Evolutionary conservation across 768 basidiomycete genomes (phyloP).

Genomic region (Psilocybe azurescens): DNA sequence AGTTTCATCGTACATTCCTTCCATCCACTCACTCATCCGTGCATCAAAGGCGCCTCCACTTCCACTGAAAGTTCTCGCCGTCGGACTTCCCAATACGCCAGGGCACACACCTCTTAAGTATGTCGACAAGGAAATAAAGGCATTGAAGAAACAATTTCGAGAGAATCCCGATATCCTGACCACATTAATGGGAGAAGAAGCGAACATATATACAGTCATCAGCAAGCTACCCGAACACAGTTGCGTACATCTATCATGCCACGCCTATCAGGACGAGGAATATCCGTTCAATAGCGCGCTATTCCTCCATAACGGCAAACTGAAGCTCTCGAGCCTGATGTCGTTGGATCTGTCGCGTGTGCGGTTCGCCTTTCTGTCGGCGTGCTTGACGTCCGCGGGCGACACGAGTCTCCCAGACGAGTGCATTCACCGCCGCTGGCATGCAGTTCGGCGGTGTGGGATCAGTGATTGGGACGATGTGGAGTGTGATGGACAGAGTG

Average conservation of each 20-base stretch:
- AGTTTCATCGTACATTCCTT: conserved; percentile 6
- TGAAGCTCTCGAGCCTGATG: conserved; percentile 7
- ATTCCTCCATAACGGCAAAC: not conserved
- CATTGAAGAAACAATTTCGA: not conserved
- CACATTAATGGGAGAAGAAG: not conserved
- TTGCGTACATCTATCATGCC: not conserved
- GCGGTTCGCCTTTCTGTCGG: conserved; percentile 6
- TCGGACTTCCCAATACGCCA: conserved; percentile 5
- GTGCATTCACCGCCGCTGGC: conserved; percentile 8
- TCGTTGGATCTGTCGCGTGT: conserved; percentile 3
- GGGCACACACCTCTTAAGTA: not conserved
- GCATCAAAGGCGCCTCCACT: not conserved
- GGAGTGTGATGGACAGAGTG: conserved; percentile 7
- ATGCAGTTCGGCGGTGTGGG: conserved; percentile 10
- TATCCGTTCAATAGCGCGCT: conserved; percentile 11
- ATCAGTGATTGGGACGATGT: conserved; percentile 3
- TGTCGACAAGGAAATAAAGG: conserved; percentile 2
- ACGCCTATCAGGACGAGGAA: conserved; percentile 5
- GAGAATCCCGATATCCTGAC: not conserved
- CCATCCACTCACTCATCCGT: conserved; percentile 9
- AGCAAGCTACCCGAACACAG: conserved; percentile 1
- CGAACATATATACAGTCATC: conserved; percentile 3
- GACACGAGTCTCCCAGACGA: conserved; percentile 5
- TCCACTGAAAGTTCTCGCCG: conserved; percentile 2
- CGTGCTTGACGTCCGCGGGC: conserved; percentile 7